Base-by-base conservation (phyloP, 108 stramenopile species). In the Skeletonema marinoi region DNA sequence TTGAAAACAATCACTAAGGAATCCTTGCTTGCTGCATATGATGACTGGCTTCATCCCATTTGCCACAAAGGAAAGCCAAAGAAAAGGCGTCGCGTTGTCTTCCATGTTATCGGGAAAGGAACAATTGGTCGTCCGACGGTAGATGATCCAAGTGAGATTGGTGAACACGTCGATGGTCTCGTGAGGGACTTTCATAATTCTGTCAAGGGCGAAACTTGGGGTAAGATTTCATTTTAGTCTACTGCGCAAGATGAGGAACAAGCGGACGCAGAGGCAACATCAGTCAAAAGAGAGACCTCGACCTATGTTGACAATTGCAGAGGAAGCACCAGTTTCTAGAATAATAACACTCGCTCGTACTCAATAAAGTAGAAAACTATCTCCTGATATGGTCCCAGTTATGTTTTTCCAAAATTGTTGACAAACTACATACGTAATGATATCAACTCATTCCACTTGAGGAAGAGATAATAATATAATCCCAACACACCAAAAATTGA, bases 21-120 rank as follows among this genome's bases (percentile, higher is more conserved):
- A 16, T 58, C 85, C 42, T 60, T 89, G 19, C 58, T 93, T 51
- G 61, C 76, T 31, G 85, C 89, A n/a, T 96, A 88, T 75, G 91
- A 96, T 68, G 60, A 81, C 33, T 93, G 88, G 88, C 68, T 96
- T n/a, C 25, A 77, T 41, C 94, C 94, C 25, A 39, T 62, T 10
- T 60, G 70, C 29, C 32, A 21, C 16, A 64, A 85, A 16, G 82
- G 80, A 3, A 68, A 77, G 38, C 71, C 62, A 30, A 69, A 68
- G 14, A 78, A 80, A 41, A 74, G 88, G 10, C 88, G 85, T n/a
- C 62, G 74, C 10, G 25, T 92, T 59, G 80, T 80, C 17, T 70
- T 96, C 31, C 87, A 92, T 65, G 91, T 91, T 14, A 92, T 93
- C 74, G 89, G 92, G 12, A 75, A 73, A 19, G 88, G 87, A 7